These are phyloP conservation scores for Drechslerella dactyloides DNA, from an alignment of 2,329 filamentous ascomycete species.

Conservation along the genomic window DNA sequence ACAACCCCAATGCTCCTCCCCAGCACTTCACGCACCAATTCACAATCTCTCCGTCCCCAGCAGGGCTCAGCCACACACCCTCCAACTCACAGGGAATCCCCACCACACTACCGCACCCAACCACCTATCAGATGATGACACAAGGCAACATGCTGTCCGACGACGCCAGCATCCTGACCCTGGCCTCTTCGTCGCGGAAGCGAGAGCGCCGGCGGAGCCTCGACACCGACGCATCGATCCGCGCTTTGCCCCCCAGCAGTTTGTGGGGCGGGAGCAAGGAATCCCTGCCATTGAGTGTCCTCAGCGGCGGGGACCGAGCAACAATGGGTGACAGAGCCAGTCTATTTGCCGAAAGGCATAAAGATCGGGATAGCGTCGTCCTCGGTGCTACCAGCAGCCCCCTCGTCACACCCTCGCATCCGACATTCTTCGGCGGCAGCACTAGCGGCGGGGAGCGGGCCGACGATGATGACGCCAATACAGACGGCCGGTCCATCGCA, in stretches of 20 bases:
- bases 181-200: conserved; percentile 78
- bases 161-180: conserved; percentile 82
- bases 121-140: conserved; percentile 77
- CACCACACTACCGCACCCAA: conserved; percentile 67
- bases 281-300: conserved; percentile 76
- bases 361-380: conserved; percentile 48
- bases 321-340: conserved; percentile 37
- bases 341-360: conserved; percentile 35
- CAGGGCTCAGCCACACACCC: conserved; percentile 48
- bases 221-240: conserved; percentile 84
- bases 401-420: conserved; percentile 41
- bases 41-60: conserved; percentile 57
- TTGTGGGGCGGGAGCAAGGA: conserved; percentile 82
- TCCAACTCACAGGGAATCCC: conserved; percentile 48
- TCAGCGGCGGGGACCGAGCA: conserved; percentile 63
- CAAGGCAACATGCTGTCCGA: conserved; percentile 83
- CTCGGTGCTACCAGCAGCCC: conserved; percentile 31
- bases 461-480: conserved; percentile 37
- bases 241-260: conserved; percentile 80
- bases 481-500: conserved; percentile 40
- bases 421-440: conserved; percentile 34
- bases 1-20: conserved; percentile 54
- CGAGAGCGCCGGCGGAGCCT: conserved; percentile 76
- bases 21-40: conserved; percentile 63
- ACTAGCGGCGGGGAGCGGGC: conserved; percentile 24